Percentiles rank a stretch among this genome's conserved stretches.
Evolutionary conservation across 139 green algal genomes (phyloP).

Genomic region (Coelastrella sp.): DNA sequence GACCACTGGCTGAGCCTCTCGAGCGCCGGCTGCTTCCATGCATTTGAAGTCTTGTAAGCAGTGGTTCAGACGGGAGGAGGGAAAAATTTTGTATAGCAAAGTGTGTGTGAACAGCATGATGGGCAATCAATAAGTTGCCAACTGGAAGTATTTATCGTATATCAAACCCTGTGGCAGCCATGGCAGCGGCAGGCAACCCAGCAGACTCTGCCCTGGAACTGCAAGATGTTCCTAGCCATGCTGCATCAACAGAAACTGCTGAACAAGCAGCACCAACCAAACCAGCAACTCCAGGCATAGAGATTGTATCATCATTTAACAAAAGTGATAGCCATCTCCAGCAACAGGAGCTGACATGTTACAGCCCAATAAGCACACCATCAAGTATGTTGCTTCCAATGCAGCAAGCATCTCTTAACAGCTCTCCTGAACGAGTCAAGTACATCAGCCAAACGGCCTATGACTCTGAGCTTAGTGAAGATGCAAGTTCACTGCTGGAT

Average conservation of each 20-base stretch:
- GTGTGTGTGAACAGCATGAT: too few species aligned
- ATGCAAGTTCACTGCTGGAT: neutral
- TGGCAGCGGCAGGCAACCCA: neutral
- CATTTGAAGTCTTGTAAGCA: too few species aligned
- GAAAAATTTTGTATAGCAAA: too few species aligned
- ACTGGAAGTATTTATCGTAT: too few species aligned
- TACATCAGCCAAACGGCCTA: neutral
- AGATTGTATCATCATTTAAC: neutral
- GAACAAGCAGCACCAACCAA: neutral
- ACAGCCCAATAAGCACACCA: neutral
- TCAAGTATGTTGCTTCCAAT: constrained; percentile 7
- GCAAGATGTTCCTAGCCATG: neutral
- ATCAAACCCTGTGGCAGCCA: too few species aligned
- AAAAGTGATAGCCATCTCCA: neutral
- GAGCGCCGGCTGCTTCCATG: too few species aligned
- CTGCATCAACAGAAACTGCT: neutral
- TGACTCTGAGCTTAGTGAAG: neutral
- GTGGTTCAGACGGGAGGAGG: too few species aligned
- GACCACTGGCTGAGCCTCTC: too few species aligned
- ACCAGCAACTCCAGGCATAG: neutral
- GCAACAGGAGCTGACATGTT: neutral
- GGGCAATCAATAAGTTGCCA: too few species aligned
- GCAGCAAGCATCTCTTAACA: neutral
- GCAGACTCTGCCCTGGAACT: neutral
- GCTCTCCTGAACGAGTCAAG: neutral